Percentiles rank a stretch among this genome's conserved stretches.
These are phyloP conservation scores for Calocybe indica DNA, from an alignment of 768 basidiomycete species.

Conservation along the genomic window DNA sequence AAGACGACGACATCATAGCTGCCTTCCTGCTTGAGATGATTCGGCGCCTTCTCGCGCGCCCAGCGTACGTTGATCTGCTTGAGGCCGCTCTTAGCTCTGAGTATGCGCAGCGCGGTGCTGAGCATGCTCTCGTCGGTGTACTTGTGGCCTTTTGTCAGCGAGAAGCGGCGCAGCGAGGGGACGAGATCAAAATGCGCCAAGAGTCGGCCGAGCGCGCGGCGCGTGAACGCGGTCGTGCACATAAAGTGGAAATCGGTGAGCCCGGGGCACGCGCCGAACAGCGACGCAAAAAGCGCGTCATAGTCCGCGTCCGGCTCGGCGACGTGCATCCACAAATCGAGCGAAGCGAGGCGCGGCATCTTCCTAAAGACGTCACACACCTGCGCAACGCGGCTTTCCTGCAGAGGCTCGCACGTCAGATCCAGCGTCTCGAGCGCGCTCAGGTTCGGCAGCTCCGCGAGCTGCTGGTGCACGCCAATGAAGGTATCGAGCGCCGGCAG, in stretches of 20 bases:
- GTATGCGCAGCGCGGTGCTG: constrained; percentile 30
- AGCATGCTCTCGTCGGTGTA: constrained; percentile 42
- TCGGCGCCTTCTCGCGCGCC: constrained; percentile 40
- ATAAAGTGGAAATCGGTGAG: constrained; percentile 45
- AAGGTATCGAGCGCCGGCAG: constrained; percentile 34
- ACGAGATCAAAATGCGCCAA: constrained; percentile 30
- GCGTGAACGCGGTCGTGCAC: constrained; percentile 42
- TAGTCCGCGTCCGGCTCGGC: constrained; percentile 22
- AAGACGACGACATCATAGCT: constrained; percentile 25
- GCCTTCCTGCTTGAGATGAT: constrained; percentile 45
- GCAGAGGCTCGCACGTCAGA: constrained; percentile 44
- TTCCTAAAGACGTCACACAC: constrained; percentile 28
- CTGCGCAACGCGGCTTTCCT: constrained; percentile 25
- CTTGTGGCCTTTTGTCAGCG: constrained; percentile 43
- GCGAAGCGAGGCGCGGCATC: constrained; percentile 30
- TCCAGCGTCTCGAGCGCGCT: constrained; percentile 34
- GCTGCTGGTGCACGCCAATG: constrained; percentile 42
- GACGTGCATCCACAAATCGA: constrained; percentile 46
- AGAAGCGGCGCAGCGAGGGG: constrained; percentile 36
- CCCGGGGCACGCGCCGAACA: constrained; percentile 29
- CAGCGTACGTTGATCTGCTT: constrained; percentile 42
- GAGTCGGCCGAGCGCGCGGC: constrained; percentile 31
- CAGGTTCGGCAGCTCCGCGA: constrained; percentile 31
- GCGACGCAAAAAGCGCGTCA: constrained; percentile 26
- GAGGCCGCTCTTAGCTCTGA: constrained; percentile 25